Evolutionary conservation across 352 stramenopile genomes (phyloP), one percentile per base, ranked within the genome.

Genomic region (Pythium dissimile): DNA sequence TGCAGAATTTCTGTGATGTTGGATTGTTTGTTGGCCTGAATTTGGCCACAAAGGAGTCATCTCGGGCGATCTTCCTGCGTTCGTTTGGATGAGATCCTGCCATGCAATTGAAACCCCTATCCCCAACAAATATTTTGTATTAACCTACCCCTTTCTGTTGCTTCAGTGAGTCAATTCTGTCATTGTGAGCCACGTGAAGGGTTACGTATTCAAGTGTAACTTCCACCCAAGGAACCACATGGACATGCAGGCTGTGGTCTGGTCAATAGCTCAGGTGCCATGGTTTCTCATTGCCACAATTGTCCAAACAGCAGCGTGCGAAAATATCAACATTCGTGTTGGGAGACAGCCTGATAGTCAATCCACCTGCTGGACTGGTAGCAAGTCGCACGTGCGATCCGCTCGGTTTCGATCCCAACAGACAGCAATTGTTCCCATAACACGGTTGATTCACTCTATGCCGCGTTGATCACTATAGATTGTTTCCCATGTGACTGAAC

Each of bases 121-220:
- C 39, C 50, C 50, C n/a, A n/a, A n/a, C n/a, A n/a, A n/a, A n/a
- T n/a, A n/a, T n/a, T 15, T 49, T 18, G 35, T 24, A 38, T n/a
- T 31, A 8, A 1, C 37, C 50, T 49, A 49, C 0, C 50, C 50
- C 18, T 37, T 26, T 11, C 5, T 1, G 11, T 28, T 13, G 27
- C 13, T 49, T 58, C 37, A 52, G 9, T 26, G 57, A 1, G 57
- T 67, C 13, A 53, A 57, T 44, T 50, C 50, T 21, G 60, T 56
- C 31, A 59, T 13, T 13, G 31, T 37, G 31, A 37, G 31, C 31
- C 31, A 37, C 8, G 31, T 13, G 31, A 8, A 8, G 31, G 31
- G 31, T 37, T 37, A 37, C 31, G 31, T 37, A n/a, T n/a, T n/a
- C n/a, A n/a, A n/a, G n/a, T n/a, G n/a, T n/a, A n/a, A n/a, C n/a